Base-by-base conservation (phyloP, 768 basidiomycete species). In the Chalciporus pseudorubinellus region DNA sequence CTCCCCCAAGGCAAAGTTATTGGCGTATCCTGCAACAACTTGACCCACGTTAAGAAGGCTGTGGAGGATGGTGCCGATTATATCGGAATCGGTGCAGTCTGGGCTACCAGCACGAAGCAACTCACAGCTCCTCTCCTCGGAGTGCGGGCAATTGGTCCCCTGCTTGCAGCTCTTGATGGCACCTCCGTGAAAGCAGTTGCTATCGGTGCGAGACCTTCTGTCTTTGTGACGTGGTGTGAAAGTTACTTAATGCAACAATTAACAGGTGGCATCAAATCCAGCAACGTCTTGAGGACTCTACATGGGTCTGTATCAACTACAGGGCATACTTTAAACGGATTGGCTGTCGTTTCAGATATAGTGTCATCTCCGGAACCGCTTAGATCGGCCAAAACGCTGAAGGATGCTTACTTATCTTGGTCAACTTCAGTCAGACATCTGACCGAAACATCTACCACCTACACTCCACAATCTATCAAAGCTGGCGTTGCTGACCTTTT, bases 271-370 rank as follows among this genome's bases (percentile, higher is more conserved):
- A 89, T 97, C 64, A 95, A 92, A 57, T 77, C 81, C 1, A 75
- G 74, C 1, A 98, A 95, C 61, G 70, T 90, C 21, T 74, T 89
- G 47, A 81, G 88, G 44, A 85, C 87, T 3, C 65, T 97, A 7
- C 82, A 92, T 57, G 89, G 87, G 8, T 77, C 81, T 2, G 78
- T 84, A 9, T 84, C 88, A 0, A 65, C 72, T 0, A 77, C 78
- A 1, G 77, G 80, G 0, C 82, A 77, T 50, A 48, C 73, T 1
- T 72, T 95, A 14, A 85, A 91, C 51, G 95, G 95, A 0, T 76
- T 97, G 22, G 95, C 95, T 11, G 81, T 97, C 45, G 86, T 97
- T 36, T 93, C 91, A 19, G 91, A 92, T 40, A 92, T 98, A 51
- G 77, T 90, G 7, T 78, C 83, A 3, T 87, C 90, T 0, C 29